Evolutionary conservation across 1,139 yeast genomes (phyloP).

Genomic region (Yamadazyma taylorii): DNA sequence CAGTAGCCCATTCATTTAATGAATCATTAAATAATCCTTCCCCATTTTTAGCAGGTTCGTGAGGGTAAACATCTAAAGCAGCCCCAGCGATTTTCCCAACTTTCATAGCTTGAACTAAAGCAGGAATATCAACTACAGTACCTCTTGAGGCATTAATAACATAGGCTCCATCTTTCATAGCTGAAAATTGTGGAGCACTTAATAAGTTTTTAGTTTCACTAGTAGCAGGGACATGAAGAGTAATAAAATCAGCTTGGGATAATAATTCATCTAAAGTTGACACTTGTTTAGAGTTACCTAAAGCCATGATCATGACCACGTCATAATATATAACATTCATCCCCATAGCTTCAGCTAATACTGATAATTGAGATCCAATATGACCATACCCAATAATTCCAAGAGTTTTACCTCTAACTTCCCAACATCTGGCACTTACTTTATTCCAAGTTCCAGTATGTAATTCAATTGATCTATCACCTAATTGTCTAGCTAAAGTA

Average conservation of each 20-base stretch:
- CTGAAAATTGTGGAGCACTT: constrained; percentile 87
- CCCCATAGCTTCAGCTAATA: constrained; percentile 96
- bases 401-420: constrained; percentile 95
- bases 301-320: constrained; percentile 87
- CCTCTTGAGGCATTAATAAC: constrained; percentile 97
- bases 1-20: constrained; percentile 82
- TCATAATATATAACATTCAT: constrained; percentile 96
- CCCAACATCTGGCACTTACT: constrained; percentile 96
- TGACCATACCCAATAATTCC: constrained; percentile 99
- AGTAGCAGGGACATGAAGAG: constrained; percentile 94
- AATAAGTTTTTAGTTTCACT: constrained; percentile 89
- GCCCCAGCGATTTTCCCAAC: constrained; percentile 96
- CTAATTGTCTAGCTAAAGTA: constrained; percentile 91
- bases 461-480: constrained; percentile 94
- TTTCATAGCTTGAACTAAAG: constrained; percentile 87
- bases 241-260: constrained; percentile 78
- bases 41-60: constrained; percentile 98
- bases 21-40: constrained; percentile 69
- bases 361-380: constrained; percentile 96
- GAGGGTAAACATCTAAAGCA: constrained; percentile 94
- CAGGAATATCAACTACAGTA: constrained; percentile 94
- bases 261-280: constrained; percentile 80
- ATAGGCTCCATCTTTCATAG: constrained; percentile 96
- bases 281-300: constrained; percentile 97
- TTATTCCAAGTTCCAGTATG: constrained; percentile 99